Evolutionary conservation across 495 filamentous ascomycete species (phyloP).

Genomic region (Aspergillus kassunensis): DNA sequence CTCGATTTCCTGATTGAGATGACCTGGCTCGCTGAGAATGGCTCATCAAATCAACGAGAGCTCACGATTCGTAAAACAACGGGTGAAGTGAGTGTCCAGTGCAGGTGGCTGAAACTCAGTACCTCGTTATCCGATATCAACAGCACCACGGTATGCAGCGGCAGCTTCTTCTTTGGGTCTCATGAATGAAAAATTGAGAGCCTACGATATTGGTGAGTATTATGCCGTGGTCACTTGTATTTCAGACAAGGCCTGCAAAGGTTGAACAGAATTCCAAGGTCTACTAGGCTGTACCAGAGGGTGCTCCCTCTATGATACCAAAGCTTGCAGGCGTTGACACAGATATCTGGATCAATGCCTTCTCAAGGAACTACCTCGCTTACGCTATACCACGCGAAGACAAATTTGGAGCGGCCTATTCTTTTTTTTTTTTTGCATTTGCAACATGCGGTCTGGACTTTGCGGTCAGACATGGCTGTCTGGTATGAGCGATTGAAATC

Average conservation of each 20-base stretch:
- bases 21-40: background rate
- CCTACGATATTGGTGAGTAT: slow-evolving; percentile 27
- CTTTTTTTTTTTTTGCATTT: background rate
- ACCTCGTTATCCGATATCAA: slow-evolving; percentile 25
- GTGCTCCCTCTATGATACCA: slow-evolving; percentile 30
- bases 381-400: slow-evolving; percentile 26
- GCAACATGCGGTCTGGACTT: background rate
- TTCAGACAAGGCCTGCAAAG: slow-evolving; percentile 32
- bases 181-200: slow-evolving; percentile 27
- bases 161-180: slow-evolving; percentile 33
- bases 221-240: slow-evolving; percentile 25
- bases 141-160: slow-evolving; percentile 24
- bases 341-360: slow-evolving; percentile 26
- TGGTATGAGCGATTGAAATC: too few relatives aligned
- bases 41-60: slow-evolving; percentile 58
- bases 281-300: slow-evolving; percentile 30
- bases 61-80: slow-evolving; percentile 35
- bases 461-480: too few relatives aligned
- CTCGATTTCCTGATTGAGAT: background rate
- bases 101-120: too few relatives aligned
- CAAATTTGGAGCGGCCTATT: slow-evolving; percentile 8
- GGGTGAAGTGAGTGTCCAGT: too few relatives aligned
- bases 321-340: slow-evolving; percentile 27
- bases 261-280: slow-evolving; percentile 29
- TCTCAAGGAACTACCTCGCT: slow-evolving; percentile 24